Evolutionary conservation across 2,329 filamentous ascomycete genomes (phyloP).

Genomic region (Arthroderma uncinatum): DNA sequence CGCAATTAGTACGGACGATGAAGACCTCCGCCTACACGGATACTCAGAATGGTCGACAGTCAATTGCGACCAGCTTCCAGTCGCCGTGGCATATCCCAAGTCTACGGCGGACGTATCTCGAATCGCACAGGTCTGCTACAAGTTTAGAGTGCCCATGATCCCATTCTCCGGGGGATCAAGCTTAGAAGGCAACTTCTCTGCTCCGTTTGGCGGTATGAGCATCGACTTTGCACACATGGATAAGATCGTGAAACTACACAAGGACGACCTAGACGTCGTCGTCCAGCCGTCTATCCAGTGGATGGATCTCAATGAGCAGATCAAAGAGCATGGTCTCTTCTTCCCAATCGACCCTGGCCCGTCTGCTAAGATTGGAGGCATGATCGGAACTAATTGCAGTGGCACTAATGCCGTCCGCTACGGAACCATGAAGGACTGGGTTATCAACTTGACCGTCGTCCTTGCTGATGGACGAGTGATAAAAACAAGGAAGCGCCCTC

Average conservation of each 20-base stretch:
- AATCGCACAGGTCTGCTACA: conserved; percentile 61
- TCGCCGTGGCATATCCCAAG: conserved; percentile 54
- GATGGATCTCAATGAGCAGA: conserved; percentile 73
- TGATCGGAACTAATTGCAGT: conserved; percentile 58
- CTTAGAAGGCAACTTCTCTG: conserved; percentile 81
- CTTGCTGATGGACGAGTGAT: conserved; percentile 57
- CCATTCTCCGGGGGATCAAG: conserved; percentile 79
- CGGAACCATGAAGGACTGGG: conserved; percentile 67
- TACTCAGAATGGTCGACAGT: conserved; percentile 61
- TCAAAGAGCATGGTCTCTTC: conserved; percentile 66
- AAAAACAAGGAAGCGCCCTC: conserved; percentile 55
- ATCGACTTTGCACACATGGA: conserved; percentile 89
- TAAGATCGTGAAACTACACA: conserved; percentile 63
- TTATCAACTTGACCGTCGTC: conserved; percentile 59
- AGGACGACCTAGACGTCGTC: conserved; percentile 83
- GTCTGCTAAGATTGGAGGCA: conserved; percentile 46
- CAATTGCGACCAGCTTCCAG: conserved; percentile 52
- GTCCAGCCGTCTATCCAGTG: conserved; percentile 88
- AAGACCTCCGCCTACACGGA: conserved; percentile 53
- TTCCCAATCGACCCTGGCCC: conserved; percentile 83
- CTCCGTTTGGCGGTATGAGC: conserved; percentile 74
- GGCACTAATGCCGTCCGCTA: conserved; percentile 53
- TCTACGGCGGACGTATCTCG: conserved; percentile 53
- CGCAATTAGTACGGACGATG: conserved; percentile 51
- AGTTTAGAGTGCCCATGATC: conserved; percentile 71